Percentiles rank a stretch among this genome's conserved stretches.
Conservation (phyloP, 352 stramenopile species). For the Porosira glacialis region DNA sequence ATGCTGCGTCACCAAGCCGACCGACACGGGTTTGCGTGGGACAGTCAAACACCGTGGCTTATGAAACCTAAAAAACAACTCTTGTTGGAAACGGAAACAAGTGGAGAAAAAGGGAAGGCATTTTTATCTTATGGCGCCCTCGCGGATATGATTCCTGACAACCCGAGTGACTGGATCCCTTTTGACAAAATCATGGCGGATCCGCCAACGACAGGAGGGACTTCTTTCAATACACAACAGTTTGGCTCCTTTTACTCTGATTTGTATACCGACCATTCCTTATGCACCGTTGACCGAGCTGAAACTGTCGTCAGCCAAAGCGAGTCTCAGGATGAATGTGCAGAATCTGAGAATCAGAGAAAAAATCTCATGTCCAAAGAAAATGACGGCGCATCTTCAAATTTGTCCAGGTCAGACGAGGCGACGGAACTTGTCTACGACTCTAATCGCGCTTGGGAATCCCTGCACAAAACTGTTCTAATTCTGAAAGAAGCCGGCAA, state of each 20-base stretch:
- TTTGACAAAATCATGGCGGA: conserved; percentile 57
- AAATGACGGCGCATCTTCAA: conserved; percentile 14
- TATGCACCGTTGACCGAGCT: conserved; percentile 19
- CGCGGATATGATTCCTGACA: conserved; percentile 68
- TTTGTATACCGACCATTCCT: conserved; percentile 19
- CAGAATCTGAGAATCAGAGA: neutral
- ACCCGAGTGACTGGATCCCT: conserved; percentile 68
- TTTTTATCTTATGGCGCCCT: conserved; percentile 37
- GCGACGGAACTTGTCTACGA: conserved; percentile 17
- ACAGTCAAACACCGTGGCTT: conserved; percentile 53
- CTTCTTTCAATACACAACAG: conserved; percentile 46
- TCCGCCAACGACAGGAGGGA: conserved; percentile 30
- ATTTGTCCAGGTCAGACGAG: conserved; percentile 3
- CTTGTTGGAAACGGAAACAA: neutral
- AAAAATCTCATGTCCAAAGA: conserved; percentile 3
- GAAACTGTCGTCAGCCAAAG: neutral
- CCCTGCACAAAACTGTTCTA: conserved; percentile 47
- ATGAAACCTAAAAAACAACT: conserved; percentile 35
- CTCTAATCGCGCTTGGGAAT: conserved; percentile 39
- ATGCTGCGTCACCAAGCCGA: conserved; percentile 67
- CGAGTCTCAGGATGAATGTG: neutral
- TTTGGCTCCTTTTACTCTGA: conserved; percentile 52
- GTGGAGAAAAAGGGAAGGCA: neutral
- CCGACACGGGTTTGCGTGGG: conserved; percentile 53
- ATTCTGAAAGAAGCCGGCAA: conserved; percentile 76